Evolutionary conservation across 2,329 filamentous ascomycete genomes (phyloP).

Genomic region (Colletotrichum godetiae): DNA sequence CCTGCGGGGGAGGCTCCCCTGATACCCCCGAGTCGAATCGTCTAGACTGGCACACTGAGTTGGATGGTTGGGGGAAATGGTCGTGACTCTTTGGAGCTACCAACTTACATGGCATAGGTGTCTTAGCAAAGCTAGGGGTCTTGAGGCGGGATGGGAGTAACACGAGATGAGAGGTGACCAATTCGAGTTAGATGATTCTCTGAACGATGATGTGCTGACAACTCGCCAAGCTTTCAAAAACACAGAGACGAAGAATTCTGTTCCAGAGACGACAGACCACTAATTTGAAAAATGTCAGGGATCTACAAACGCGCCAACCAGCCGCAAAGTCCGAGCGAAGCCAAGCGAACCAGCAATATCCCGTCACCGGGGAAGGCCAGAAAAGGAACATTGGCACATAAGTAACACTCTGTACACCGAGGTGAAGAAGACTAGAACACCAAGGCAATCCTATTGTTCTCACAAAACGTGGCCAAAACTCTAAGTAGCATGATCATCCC

Average conservation of each 20-base stretch:
- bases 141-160: not conserved
- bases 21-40: constrained; percentile 8
- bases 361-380: not conserved
- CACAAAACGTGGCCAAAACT: not conserved
- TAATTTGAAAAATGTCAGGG: constrained; percentile 8
- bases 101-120: not conserved
- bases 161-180: constrained; percentile 3
- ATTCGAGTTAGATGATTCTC: not conserved
- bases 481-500: not conserved
- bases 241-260: not conserved
- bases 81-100: not conserved
- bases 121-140: not conserved
- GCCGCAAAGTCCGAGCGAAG: not conserved
- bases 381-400: not conserved
- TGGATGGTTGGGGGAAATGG: not conserved
- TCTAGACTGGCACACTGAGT: not conserved
- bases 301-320: not conserved
- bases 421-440: not conserved
- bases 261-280: not conserved
- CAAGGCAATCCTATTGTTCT: not conserved
- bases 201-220: not conserved
- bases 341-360: not conserved
- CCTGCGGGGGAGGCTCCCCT: constrained; percentile 12
- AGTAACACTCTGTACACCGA: not conserved
- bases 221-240: not conserved